Conservation (phyloP, 805 yeast species). For the Starmerella scarabaei region DNA sequence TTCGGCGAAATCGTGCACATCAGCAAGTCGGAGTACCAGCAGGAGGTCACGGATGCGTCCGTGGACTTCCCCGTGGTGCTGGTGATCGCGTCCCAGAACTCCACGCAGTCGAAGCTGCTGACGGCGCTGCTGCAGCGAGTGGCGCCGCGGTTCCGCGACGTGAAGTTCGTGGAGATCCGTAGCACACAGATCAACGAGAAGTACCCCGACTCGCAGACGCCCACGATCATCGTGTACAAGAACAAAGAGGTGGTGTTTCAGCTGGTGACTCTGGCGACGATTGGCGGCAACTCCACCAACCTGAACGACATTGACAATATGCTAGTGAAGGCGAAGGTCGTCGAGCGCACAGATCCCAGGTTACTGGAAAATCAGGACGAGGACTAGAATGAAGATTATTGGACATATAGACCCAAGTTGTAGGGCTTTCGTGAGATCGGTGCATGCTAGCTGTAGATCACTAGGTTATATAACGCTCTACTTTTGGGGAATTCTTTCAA, state of each 20-base stretch:
- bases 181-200: constrained; percentile 83
- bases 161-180: constrained; percentile 87
- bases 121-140: constrained; percentile 41
- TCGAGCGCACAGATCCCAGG: constrained; percentile 54
- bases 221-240: constrained; percentile 73
- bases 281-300: constrained; percentile 74
- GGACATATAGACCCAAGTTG: too few relatives aligned
- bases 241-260: constrained; percentile 71
- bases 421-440: too few relatives aligned
- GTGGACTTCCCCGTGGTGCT: constrained; percentile 48
- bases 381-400: constrained; percentile 3
- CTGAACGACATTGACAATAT: constrained; percentile 59
- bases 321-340: constrained; percentile 53
- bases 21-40: constrained; percentile 74
- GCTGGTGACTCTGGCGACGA: constrained; percentile 58
- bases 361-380: constrained; percentile 37
- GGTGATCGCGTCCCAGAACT: constrained; percentile 54
- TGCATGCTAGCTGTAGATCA: too few relatives aligned
- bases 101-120: constrained; percentile 59
- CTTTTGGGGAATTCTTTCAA: too few relatives aligned
- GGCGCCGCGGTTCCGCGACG: constrained; percentile 60
- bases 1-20: constrained; percentile 71
- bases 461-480: too few relatives aligned
- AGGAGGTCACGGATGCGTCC: constrained; percentile 76
- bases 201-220: constrained; percentile 83